Base-by-base conservation (phyloP, 2,329 filamentous ascomycete species). In the Alternaria arborescens region DNA sequence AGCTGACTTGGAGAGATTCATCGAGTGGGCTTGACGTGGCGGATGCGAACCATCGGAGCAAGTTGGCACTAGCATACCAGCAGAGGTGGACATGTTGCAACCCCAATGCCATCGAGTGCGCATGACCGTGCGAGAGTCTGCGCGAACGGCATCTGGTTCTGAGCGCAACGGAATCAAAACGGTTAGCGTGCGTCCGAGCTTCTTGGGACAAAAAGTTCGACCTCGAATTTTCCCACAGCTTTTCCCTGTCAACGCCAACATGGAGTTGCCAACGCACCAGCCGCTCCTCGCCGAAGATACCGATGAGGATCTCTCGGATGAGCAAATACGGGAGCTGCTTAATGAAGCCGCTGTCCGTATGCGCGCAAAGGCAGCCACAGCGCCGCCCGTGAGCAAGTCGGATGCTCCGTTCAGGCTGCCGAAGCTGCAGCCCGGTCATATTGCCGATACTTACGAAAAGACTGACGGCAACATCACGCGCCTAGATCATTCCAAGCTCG, bases 241-340 rank as follows among this genome's bases (percentile, higher is more conserved):
- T 62, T 50, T 62, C 52, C 61, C 58, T 58, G 68, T 53, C 62
- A 70, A 68, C 70, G 66, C 64, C 72, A 74, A 72, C 66, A 78
- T 78, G 74, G 75, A 74, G 61, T 50, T 76, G 74, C 73, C 74
- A 76, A 67, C 74, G 69, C 75, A 78, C 70, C 74, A 75, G 60
- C 66, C 65, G 66, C 66, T 70, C 57, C 58, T 67, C 48, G 72
- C 71, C 51, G 69, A 75, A 66, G 74, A 76, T 59, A 72, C 71
- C 60, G 77, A 78, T 66, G 80, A 83, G 53, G 82, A 84, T 54
- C 78, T 90, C 62, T 86, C 84, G 38, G 88, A 91, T 73, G 84
- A 87, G 66, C 85, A 90, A 56, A 85, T 91, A 52, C 84, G 87
- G 55, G 80, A 85, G 72, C 81, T 92, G 57, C 83, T 92, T 52